phyloP scores from a whole-genome alignment of 768 basidiomycete species.

The Exidia glandulosa region DNA sequence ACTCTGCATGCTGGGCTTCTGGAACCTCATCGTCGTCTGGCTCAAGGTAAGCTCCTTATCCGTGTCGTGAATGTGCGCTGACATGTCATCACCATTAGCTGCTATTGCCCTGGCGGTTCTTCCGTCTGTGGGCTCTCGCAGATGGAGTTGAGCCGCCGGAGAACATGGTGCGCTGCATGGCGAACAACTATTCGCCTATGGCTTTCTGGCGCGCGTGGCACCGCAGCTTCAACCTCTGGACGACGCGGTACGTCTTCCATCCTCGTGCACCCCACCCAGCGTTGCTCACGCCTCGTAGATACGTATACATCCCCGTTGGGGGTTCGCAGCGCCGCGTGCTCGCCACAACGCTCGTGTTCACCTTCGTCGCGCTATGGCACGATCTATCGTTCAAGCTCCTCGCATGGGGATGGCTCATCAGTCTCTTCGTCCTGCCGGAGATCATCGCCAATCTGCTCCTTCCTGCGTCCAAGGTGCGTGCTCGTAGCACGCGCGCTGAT shows the following conservation, averaged over 20 bases:
- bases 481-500: neutral
- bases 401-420: constrained; percentile 95
- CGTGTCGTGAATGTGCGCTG: neutral
- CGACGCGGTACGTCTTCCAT: constrained; percentile 50
- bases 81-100: constrained; percentile 38
- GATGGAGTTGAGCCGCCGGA: constrained; percentile 91
- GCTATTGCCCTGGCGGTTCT: constrained; percentile 91
- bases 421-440: constrained; percentile 80
- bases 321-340: constrained; percentile 46
- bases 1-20: constrained; percentile 88
- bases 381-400: constrained; percentile 82
- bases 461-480: constrained; percentile 52
- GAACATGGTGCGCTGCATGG: constrained; percentile 98
- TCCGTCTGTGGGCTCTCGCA: constrained; percentile 82
- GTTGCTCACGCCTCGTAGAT: constrained; percentile 36
- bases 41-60: constrained; percentile 54
- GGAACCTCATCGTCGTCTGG: constrained; percentile 96
- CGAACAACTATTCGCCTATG: constrained; percentile 85
- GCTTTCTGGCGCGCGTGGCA: constrained; percentile 99
- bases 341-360: constrained; percentile 74
- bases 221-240: constrained; percentile 91
- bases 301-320: constrained; percentile 90
- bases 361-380: constrained; percentile 97
- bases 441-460: constrained; percentile 47
- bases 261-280: neutral